Base-by-base conservation (phyloP, 164 flowering plant species). In the Vitis riparia region DNA sequence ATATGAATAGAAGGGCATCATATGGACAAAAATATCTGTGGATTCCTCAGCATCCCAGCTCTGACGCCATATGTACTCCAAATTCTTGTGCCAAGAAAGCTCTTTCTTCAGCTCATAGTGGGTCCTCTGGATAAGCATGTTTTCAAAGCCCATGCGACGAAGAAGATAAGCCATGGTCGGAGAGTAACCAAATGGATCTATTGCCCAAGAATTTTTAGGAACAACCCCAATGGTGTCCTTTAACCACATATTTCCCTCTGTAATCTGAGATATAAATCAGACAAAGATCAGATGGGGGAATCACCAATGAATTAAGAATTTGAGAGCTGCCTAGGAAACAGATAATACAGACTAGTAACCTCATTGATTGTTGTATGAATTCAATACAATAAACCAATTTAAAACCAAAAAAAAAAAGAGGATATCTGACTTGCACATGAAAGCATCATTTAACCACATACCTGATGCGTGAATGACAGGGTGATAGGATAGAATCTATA, bases 1-100 rank as follows among this genome's bases (percentile, higher is more conserved):
- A 79, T 96, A 96, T 9, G 98, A 93, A 78, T 96, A 96, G 64
- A 96, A 96, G 49, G 98, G 98, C 98, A 93, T 96, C 98, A 92
- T 93, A 78, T 96, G 99, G 56, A 91, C 98, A 79, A 96, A 96
- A 65, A 96, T 93, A 75, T 96, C 99, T 57, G 98, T 92, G 44
- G 87, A 85, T 86, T 92, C 98, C 58, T 85, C 92, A 44, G 76
- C 71, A 81, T 96, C 99, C 99, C 99, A 93, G 79, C 89, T 90
- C 79, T 96, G 99, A 11, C 98, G 83, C 99, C 99, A 96, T 53
- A 96, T 65, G 62, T 86, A 96, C 70, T 96, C 99, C 82, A 93
- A 78, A 81, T 96, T 89, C 78, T 91, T 84, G 44, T 87, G 76
- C 82, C 69, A 66, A 29, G 98, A 89, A 59, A 96, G 91, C 72